Base-by-base conservation (phyloP, 192 early-diverging fungal genomes). In the Coemansia furcata region DNA sequence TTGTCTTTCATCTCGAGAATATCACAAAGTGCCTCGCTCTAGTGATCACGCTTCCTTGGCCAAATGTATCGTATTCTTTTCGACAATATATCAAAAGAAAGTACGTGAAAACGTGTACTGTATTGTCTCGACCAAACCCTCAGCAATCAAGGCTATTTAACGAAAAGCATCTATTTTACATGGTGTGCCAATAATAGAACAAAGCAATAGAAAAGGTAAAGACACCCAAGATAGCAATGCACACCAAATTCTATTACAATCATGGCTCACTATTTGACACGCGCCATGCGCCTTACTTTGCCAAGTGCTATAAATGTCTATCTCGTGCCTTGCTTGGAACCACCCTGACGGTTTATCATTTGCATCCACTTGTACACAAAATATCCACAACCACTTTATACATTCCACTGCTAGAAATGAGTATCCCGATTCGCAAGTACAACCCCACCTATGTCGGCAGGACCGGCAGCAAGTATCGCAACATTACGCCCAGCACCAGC, bases 371-470 rank as follows among this genome's bases (percentile, higher is more conserved):
- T 29, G 9, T 29, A 29, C 50, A 30, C 26, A 11, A 54, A 54
- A 30, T 3, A 30, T 3, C 11, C 11, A 5, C 30, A 35, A 35
- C 54, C 3, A 12, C 50, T 57, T 17, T 33, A 35, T 32, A 32
- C 1, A 57, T 33, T 54, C 12, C 29, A 54, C 30, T 30, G 5
- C 15, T 15, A 54, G 29, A 6, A 2, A 71, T 71, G 69, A 49
- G 46, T 4, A 71, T 71, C 17, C 69, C 63, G 7, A 42, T 71
- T 39, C 40, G 63, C 63, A 71, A 50, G 58, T 65, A 64, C 46
- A 65, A 65, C 33, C 69, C 39, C 14, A 49, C 42, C 8, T 44
- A 58, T 17, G 63, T 60, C 17, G 52, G 35, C n/a, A 43, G 58
- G 23, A 47, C 32, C 6, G 71, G 60, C 5, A 66, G 60, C 37